Conservation (phyloP, 202 grass and related monocot genomes). For the Hordeum pubiflorum region DNA sequence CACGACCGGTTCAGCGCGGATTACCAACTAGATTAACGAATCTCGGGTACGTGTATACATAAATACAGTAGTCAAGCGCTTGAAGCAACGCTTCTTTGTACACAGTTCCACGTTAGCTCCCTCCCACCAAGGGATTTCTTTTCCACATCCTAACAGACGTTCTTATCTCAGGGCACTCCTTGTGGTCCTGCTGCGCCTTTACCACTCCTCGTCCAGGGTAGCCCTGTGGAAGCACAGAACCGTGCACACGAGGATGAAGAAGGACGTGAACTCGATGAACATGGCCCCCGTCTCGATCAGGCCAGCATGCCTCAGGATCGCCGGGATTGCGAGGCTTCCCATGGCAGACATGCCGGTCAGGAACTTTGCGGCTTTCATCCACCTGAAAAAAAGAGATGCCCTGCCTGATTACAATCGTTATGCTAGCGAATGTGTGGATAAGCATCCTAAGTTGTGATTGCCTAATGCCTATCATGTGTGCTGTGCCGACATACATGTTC, state of each 20-base stretch:
- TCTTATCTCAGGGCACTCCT: neutral
- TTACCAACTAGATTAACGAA: neutral
- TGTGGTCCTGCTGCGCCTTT: neutral
- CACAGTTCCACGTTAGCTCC: conserved; percentile 33
- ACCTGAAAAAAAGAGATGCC: conserved; percentile 42
- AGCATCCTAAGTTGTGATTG: neutral
- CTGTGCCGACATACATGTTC: neutral
- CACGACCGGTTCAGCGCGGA: neutral
- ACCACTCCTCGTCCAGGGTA: conserved; percentile 90
- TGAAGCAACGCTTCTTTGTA: conserved; percentile 13
- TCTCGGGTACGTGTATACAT: neutral
- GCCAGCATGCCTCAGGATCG: conserved; percentile 77
- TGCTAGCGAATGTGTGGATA: neutral
- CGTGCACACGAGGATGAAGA: conserved; percentile 94
- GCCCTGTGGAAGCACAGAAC: conserved; percentile 82
- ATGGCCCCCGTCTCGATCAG: conserved; percentile 88
- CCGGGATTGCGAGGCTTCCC: conserved; percentile 89
- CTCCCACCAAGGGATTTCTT: neutral
- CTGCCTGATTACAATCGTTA: neutral
- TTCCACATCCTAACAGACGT: neutral
- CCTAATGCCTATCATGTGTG: neutral
- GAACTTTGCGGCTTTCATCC: conserved; percentile 89
- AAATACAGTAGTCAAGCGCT: neutral
- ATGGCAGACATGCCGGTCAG: conserved; percentile 85
- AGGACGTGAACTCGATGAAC: conserved; percentile 94